These are phyloP conservation scores for Kalaharituber pfeilii DNA, from an alignment of 2,329 filamentous ascomycete genomes.

Conservation along the genomic window DNA sequence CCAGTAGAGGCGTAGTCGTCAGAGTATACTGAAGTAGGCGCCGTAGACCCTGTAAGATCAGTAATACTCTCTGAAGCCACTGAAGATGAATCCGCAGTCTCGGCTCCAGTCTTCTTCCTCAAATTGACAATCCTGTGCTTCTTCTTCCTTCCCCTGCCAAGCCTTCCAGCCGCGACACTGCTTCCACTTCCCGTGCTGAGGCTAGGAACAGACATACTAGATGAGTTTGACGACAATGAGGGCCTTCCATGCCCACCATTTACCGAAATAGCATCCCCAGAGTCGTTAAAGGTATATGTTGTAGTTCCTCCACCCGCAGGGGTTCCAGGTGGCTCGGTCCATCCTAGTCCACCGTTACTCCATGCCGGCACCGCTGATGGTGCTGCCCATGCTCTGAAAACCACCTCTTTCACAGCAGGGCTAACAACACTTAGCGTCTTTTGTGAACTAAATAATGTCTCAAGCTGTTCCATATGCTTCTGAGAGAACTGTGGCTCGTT, in stretches of 20 bases:
- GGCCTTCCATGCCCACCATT: neutral
- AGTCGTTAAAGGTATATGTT: slow-evolving; percentile 58
- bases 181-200: slow-evolving; percentile 12
- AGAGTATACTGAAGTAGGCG: slow-evolving; percentile 40
- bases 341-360: slow-evolving; percentile 6
- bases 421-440: slow-evolving; percentile 83
- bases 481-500: slow-evolving; percentile 77
- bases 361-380: slow-evolving; percentile 34
- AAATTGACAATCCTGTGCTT: slow-evolving; percentile 60
- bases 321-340: slow-evolving; percentile 16
- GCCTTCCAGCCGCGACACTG: slow-evolving; percentile 13
- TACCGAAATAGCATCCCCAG: slow-evolving; percentile 38
- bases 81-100: slow-evolving; percentile 19
- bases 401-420: slow-evolving; percentile 70
- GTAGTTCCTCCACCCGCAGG: slow-evolving; percentile 34
- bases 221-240: slow-evolving; percentile 26
- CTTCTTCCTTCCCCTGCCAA: slow-evolving; percentile 54
- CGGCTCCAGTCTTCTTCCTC: slow-evolving; percentile 39
- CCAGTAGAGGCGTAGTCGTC: slow-evolving; percentile 14
- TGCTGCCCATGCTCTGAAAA: slow-evolving; percentile 79
- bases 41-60: slow-evolving; percentile 28
- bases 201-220: slow-evolving; percentile 8
- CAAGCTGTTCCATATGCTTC: slow-evolving; percentile 74
- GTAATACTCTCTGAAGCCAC: slow-evolving; percentile 11
- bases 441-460: slow-evolving; percentile 70